A percentile compares a stretch with the other conserved stretches of the same genome.
Conservation (phyloP, 2,329 filamentous ascomycete species). For the Arthroderma sp. region DNA sequence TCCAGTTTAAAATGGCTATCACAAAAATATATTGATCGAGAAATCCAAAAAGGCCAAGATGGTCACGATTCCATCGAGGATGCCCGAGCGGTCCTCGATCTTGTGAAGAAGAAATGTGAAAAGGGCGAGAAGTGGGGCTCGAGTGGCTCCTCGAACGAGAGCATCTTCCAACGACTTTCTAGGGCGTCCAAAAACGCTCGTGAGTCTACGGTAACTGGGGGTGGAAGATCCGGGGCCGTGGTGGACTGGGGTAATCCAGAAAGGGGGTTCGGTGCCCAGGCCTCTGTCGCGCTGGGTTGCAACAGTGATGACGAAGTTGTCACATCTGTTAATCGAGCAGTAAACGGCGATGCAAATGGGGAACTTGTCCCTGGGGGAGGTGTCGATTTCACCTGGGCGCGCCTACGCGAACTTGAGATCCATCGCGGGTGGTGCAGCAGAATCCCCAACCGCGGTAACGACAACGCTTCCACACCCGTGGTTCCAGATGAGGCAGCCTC, state of each 20-base stretch:
- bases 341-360: constrained; percentile 35
- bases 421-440: constrained; percentile 47
- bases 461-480: constrained; percentile 22
- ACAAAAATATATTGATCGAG: constrained; percentile 69
- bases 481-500: constrained; percentile 17
- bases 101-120: constrained; percentile 92
- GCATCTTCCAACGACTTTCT: constrained; percentile 72
- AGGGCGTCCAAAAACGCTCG: constrained; percentile 35
- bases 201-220: constrained; percentile 9
- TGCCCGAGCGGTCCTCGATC: constrained; percentile 76
- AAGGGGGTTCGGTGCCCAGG: constrained; percentile 45
- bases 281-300: constrained; percentile 44
- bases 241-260: constrained; percentile 82
- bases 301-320: constrained; percentile 46
- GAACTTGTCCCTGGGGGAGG: constrained; percentile 36
- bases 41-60: constrained; percentile 68
- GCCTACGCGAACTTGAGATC: constrained; percentile 48
- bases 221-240: constrained; percentile 41
- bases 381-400: constrained; percentile 51
- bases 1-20: constrained; percentile 81
- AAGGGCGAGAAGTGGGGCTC: constrained; percentile 79
- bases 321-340: constrained; percentile 38
- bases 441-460: constrained; percentile 34
- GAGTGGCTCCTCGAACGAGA: constrained; percentile 65
- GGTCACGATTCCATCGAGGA: constrained; percentile 93